Evolutionary conservation across 495 filamentous ascomycete species (phyloP).

Genomic region (Thermothielavioides terrestris): DNA sequence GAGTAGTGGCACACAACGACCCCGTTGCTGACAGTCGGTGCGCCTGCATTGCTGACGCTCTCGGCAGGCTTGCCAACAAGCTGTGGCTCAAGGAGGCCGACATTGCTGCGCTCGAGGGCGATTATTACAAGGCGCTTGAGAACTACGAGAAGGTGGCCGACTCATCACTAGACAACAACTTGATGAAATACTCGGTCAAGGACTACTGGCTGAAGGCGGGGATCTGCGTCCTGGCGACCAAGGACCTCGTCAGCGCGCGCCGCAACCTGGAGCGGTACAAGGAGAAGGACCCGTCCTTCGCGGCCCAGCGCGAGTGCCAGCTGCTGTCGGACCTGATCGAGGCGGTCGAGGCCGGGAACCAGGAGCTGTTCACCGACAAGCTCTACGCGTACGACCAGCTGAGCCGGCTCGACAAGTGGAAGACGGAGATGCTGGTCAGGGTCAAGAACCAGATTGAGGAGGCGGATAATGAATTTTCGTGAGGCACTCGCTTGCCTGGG

Average conservation of each 20-base stretch:
- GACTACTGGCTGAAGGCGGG: conserved; percentile 89
- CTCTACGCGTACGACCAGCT: conserved; percentile 80
- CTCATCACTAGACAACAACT: conserved; percentile 60
- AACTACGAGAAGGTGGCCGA: conserved; percentile 73
- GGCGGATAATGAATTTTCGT: conserved; percentile 53
- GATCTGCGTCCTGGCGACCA: conserved; percentile 68
- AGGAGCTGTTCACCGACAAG: conserved; percentile 75
- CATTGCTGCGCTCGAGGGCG: conserved; percentile 64
- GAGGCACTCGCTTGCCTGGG: conserved; percentile 1
- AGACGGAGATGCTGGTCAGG: conserved; percentile 74
- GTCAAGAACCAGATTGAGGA: conserved; percentile 77
- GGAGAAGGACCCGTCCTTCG: conserved; percentile 72
- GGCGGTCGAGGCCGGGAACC: conserved; percentile 62
- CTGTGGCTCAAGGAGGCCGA: conserved; percentile 83
- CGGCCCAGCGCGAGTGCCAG: conserved; percentile 66
- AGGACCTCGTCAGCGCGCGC: conserved; percentile 65
- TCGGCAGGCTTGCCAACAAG: conserved; percentile 71
- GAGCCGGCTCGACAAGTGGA: conserved; percentile 91
- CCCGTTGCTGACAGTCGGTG: no score
- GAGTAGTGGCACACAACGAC: conserved; percentile 31
- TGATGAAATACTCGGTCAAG: conserved; percentile 88
- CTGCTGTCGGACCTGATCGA: conserved; percentile 65
- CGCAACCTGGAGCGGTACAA: conserved; percentile 72
- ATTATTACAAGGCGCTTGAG: conserved; percentile 74
- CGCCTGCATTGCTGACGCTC: conserved; percentile 14